These are phyloP conservation scores for Chrysanthemum makinoi DNA, from an alignment of 129 eudicot genomes.

Conservation along the genomic window DNA sequence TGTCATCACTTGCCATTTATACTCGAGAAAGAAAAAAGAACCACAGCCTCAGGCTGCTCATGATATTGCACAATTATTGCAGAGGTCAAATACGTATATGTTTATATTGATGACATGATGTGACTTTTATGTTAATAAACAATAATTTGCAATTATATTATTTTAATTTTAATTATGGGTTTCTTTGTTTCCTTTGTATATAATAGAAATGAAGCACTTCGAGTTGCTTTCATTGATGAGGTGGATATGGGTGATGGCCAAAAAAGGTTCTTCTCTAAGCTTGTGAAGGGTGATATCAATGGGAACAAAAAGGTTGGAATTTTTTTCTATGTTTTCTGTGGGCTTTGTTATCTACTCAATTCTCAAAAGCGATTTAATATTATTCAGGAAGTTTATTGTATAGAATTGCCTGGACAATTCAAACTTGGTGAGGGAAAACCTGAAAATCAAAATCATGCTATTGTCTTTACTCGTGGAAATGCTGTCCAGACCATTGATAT, in stretches of 20 bases:
- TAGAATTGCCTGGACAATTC: constrained; percentile 89
- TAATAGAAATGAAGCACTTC: constrained; percentile 90
- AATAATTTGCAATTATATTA: background rate
- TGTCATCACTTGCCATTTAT: constrained; percentile 93
- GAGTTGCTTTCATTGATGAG: constrained; percentile 90
- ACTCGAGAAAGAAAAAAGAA: constrained; percentile 91
- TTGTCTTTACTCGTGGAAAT: constrained; percentile 87
- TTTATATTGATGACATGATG: background rate
- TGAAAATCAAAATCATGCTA: constrained; percentile 96
- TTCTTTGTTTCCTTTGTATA: background rate
- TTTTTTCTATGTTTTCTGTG: background rate
- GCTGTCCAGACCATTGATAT: constrained; percentile 91
- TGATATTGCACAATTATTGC: constrained; percentile 88
- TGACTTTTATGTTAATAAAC: constrained; percentile 5
- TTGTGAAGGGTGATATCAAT: constrained; percentile 88
- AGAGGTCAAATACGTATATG: constrained; percentile 42
- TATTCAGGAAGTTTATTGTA: constrained; percentile 86
- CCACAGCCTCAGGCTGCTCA: constrained; percentile 95
- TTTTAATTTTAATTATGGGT: background rate
- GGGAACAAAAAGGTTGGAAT: constrained; percentile 78
- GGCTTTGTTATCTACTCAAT: background rate
- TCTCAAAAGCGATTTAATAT: background rate
- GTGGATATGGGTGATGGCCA: constrained; percentile 82
- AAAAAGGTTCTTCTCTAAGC: constrained; percentile 76
- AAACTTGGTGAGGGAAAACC: constrained; percentile 98